phyloP scores from a whole-genome alignment of 805 yeast species.

The Kazachstania viticola region DNA sequence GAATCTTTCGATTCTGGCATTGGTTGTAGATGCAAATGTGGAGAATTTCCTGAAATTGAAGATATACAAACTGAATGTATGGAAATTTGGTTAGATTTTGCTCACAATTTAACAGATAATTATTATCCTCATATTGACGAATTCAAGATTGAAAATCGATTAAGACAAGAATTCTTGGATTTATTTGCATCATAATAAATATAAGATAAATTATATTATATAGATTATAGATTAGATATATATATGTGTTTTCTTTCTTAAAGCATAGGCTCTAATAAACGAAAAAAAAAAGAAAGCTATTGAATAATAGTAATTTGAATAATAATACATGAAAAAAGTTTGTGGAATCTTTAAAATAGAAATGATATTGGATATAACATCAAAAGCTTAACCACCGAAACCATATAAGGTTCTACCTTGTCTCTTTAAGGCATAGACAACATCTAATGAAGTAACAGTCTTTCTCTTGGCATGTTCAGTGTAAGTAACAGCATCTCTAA shows the following conservation, averaged over 20 bases:
- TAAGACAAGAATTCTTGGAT: too few relatives aligned
- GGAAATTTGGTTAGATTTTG: conserved; percentile 36
- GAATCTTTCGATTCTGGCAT: conserved; percentile 36
- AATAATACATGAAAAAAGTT: background rate
- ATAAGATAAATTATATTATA: too few relatives aligned
- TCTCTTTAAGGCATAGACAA: conserved; percentile 98
- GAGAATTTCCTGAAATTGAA: conserved; percentile 71
- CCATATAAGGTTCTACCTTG: conserved; percentile 99
- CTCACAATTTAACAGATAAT: too few relatives aligned
- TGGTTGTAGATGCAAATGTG: conserved; percentile 84
- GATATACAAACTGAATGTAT: conserved; percentile 42
- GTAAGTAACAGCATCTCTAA: conserved; percentile 97
- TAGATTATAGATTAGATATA: too few relatives aligned
- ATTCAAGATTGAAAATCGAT: too few relatives aligned
- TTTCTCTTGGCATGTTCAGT: conserved; percentile 99
- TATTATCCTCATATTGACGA: too few relatives aligned
- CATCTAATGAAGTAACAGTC: conserved; percentile 97
- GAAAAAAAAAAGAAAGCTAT: background rate
- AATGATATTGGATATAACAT: background rate
- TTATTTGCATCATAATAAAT: too few relatives aligned
- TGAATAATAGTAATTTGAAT: background rate
- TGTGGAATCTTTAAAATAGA: background rate
- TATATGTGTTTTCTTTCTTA: too few relatives aligned
- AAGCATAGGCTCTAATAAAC: background rate
- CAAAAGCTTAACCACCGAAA: conserved; percentile 89